Evolutionary conservation across 441 rosid genomes (phyloP).

Genomic region (Croton setiger): DNA sequence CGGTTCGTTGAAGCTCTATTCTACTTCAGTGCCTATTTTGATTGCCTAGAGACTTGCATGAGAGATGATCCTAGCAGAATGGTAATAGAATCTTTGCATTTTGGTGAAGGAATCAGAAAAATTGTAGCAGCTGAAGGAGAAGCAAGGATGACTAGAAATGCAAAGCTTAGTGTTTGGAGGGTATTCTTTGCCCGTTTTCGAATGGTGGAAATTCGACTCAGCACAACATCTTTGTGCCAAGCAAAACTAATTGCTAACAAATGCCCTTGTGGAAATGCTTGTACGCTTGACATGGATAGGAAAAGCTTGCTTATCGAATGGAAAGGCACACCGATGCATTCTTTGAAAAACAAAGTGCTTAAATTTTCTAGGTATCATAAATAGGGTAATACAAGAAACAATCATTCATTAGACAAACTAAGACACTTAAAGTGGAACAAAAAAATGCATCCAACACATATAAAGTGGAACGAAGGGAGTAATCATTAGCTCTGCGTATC

Average conservation of each 20-base stretch:
- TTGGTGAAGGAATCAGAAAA: constrained; percentile 17
- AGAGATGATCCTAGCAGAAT: too few relatives aligned
- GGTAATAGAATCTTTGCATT: too few relatives aligned
- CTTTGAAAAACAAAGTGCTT: background rate
- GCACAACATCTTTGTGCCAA: constrained; percentile 27
- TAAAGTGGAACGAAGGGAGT: too few relatives aligned
- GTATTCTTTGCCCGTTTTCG: constrained; percentile 26
- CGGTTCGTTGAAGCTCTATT: constrained; percentile 48
- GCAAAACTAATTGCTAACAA: constrained; percentile 24
- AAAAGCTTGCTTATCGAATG: constrained; percentile 31
- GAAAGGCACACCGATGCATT: constrained; percentile 36
- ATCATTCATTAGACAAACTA: too few relatives aligned
- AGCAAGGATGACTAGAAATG: constrained; percentile 22
- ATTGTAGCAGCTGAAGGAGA: constrained; percentile 30
- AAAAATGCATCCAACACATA: too few relatives aligned
- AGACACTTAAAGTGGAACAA: too few relatives aligned
- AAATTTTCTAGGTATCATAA: too few relatives aligned
- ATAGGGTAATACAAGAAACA: too few relatives aligned
- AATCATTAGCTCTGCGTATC: too few relatives aligned
- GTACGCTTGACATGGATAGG: constrained; percentile 23
- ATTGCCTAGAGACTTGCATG: constrained; percentile 33
- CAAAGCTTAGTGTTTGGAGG: constrained; percentile 35
- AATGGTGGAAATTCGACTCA: constrained; percentile 32
- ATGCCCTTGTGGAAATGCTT: constrained; percentile 25
- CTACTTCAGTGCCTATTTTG: constrained; percentile 45